Conservation (phyloP, 768 basidiomycete genomes). For the Exidia glandulosa region DNA sequence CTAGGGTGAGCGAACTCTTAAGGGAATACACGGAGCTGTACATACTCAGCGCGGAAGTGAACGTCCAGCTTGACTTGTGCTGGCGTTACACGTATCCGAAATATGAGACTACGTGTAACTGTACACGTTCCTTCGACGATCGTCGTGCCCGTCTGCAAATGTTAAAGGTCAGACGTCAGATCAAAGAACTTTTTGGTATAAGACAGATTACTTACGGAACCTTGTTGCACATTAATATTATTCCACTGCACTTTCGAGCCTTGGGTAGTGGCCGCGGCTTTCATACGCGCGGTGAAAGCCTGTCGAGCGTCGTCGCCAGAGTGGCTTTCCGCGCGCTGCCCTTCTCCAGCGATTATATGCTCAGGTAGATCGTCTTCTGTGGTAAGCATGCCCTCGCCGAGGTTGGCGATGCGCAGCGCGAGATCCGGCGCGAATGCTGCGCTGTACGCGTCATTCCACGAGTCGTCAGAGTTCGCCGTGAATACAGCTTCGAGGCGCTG, state of each 20-base stretch:
- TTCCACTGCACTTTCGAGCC: not conserved
- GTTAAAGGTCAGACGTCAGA: no score
- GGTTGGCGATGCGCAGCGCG: not conserved
- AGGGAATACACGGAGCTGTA: not conserved
- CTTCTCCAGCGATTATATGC: not conserved
- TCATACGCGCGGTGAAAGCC: not conserved
- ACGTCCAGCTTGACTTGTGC: not conserved
- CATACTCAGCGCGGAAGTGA: not conserved
- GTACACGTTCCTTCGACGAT: not conserved
- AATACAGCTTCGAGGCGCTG: not conserved
- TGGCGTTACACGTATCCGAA: not conserved
- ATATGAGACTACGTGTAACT: not conserved
- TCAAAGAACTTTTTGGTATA: not conserved
- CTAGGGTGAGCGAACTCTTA: not conserved
- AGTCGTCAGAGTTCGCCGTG: not conserved
- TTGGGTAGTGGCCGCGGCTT: not conserved
- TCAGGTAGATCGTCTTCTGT: not conserved
- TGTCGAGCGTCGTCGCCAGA: not conserved
- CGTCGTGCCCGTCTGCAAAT: not conserved
- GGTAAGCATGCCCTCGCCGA: not conserved
- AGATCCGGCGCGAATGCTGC: not conserved
- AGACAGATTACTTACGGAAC: not conserved
- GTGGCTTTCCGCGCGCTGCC: not conserved
- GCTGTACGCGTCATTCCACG: not conserved
- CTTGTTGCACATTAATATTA: not conserved